Base-by-base conservation (phyloP, 768 basidiomycete genomes). In the Phanerodontia chrysosporium region DNA sequence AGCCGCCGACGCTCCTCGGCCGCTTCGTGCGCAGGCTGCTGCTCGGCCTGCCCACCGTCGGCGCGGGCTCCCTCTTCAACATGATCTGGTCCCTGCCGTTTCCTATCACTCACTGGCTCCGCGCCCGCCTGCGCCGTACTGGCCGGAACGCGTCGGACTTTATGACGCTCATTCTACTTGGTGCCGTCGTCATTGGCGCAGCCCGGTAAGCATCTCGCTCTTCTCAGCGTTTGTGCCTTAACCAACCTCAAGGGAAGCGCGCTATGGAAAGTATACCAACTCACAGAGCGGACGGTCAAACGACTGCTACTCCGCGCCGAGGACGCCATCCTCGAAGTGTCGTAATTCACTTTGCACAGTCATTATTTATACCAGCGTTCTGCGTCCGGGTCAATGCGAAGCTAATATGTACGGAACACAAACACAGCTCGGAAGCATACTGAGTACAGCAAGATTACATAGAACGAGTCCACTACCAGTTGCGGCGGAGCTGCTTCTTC, bases 241-340 rank as follows among this genome's bases (percentile, higher is more conserved):
- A 51, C 49, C 29, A 51, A 51, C 29, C 36, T 9, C 25, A n/a
- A 13, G 22, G 52, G 6, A 57, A 92, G 90, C 65, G 87, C 90
- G 12, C 66, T 92, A 29, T 82, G 80, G 66, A 80, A 87, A 62
- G 86, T 92, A 2, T 92, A 90, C 69, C 72, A 75, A 56, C 66
- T 86, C 30, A 91, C 88, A 1, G 78, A 87, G 66, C 74, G 67
- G 35, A 66, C 81, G 30, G 80, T 86, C 1, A 83, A 86, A 66
- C 78, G 83, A 24, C 55, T 87, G 22, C 75, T 92, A 32, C 75
- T 83, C 9, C 82, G 86, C 30, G 90, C 90, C 3, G 90, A 92
- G 67, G 86, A 90, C 69, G 86, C 84, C 2, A 92, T 92, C 59
- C 74, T 92, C 35, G 90, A 92, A 71, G 90, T 92, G 5, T 61